Conservation (phyloP, 805 yeast species). For the Myxozyma monticola region DNA sequence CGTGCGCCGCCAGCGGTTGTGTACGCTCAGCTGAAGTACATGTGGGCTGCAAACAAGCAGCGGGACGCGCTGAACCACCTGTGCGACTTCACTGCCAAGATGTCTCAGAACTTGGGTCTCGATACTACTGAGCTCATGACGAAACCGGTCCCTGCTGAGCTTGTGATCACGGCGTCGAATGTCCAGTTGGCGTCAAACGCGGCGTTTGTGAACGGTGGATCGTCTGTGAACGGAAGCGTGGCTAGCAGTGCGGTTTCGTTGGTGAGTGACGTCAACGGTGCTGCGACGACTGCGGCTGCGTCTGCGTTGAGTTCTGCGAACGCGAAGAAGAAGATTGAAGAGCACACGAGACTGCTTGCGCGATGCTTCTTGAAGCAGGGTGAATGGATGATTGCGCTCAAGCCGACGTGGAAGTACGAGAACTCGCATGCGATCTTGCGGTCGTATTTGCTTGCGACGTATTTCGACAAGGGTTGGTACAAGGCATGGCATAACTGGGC, state of each 20-base stretch:
- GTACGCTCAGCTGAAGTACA: conserved; percentile 91
- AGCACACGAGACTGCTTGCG: conserved; percentile 81
- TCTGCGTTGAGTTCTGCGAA: conserved; percentile 1
- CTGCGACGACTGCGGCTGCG: not conserved
- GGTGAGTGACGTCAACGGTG: not conserved
- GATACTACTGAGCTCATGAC: conserved; percentile 76
- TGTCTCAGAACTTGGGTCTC: conserved; percentile 85
- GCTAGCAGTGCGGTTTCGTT: not conserved
- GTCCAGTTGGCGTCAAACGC: not conserved
- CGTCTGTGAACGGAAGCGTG: not conserved
- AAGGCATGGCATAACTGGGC: conserved; percentile 99
- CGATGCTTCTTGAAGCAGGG: conserved; percentile 97
- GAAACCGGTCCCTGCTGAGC: conserved; percentile 73
- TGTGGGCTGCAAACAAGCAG: conserved; percentile 94
- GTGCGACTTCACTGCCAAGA: conserved; percentile 84
- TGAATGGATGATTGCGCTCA: conserved; percentile 91
- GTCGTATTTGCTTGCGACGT: conserved; percentile 89
- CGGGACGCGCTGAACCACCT: conserved; percentile 82
- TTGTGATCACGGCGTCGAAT: conserved; percentile 11
- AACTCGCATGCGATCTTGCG: conserved; percentile 70
- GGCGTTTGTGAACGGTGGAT: conserved; percentile 5
- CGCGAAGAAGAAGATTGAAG: conserved; percentile 59
- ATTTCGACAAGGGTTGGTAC: conserved; percentile 90
- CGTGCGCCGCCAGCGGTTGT: conserved; percentile 96
- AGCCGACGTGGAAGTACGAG: conserved; percentile 71